Percentiles rank a stretch among this genome's conserved stretches.
These are phyloP conservation scores for Arachis hypogaea DNA, from an alignment of 306 rosid genomes.

Conservation along the genomic window DNA sequence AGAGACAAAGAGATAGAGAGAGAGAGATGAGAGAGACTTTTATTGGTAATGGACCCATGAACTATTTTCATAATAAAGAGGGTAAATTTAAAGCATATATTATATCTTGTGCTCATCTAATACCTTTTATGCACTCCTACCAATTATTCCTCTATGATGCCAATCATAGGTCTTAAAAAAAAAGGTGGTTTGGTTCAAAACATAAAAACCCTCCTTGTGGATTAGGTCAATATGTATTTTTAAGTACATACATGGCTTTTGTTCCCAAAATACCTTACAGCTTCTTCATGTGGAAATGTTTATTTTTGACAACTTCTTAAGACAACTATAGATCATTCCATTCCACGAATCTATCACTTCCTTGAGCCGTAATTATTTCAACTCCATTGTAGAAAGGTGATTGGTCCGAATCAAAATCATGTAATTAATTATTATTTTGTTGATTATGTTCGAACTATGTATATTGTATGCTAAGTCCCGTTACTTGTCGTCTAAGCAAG, in stretches of 20 bases:
- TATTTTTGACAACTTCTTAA: slow-evolving; percentile 18
- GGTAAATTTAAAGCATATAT: slow-evolving; percentile 36
- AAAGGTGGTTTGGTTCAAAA: slow-evolving; percentile 45
- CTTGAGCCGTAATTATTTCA: slow-evolving; percentile 49
- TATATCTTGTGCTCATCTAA: slow-evolving; percentile 53
- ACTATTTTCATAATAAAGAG: slow-evolving; percentile 41
- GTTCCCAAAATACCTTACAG: slow-evolving; percentile 57
- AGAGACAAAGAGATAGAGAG: slow-evolving; percentile 39
- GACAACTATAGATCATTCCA: slow-evolving; percentile 37
- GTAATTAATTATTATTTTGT: slow-evolving; percentile 47
- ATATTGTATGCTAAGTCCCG: slow-evolving; percentile 41
- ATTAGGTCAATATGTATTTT: slow-evolving; percentile 58
- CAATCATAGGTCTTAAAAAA: slow-evolving; percentile 60
- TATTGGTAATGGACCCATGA: slow-evolving; percentile 52
- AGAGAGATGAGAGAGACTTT: slow-evolving; percentile 45
- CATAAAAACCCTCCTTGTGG: slow-evolving; percentile 41
- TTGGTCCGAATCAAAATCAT: slow-evolving; percentile 61
- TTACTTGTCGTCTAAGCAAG: slow-evolving; percentile 60
- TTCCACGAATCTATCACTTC: slow-evolving; percentile 42
- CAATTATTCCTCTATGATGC: slow-evolving; percentile 61
- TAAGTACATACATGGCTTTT: slow-evolving; percentile 35
- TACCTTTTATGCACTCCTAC: slow-evolving; percentile 68
- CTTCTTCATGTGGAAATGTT: slow-evolving; percentile 41
- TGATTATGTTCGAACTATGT: slow-evolving; percentile 41
- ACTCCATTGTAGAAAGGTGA: slow-evolving; percentile 45